Conservation (phyloP, 2,329 filamentous ascomycete species). For the Aaosphaeria arxii region DNA sequence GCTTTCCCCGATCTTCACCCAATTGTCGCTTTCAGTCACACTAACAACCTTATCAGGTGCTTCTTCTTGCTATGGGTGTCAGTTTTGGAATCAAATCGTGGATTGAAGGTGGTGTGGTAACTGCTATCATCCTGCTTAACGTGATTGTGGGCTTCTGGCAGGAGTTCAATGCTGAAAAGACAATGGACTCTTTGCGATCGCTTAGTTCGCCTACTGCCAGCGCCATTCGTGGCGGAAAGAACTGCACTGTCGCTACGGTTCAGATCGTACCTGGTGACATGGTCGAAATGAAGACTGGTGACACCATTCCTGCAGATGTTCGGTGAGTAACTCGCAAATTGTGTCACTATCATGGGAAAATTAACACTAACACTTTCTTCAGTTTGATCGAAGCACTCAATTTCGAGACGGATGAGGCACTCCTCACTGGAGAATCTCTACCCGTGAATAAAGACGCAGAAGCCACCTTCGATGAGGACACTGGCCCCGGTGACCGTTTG, state of each 20-base stretch:
- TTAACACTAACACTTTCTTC: background rate
- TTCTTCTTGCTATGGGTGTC: slow-evolving; percentile 49
- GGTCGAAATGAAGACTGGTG: slow-evolving; percentile 60
- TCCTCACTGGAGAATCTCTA: slow-evolving; percentile 68
- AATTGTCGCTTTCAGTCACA: background rate
- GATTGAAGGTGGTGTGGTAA: slow-evolving; percentile 49
- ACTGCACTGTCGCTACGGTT: slow-evolving; percentile 51
- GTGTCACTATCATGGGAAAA: background rate
- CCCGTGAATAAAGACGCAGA: slow-evolving; percentile 64
- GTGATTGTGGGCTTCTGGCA: slow-evolving; percentile 46
- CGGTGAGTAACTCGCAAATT: slow-evolving; percentile 31
- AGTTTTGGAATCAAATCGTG: slow-evolving; percentile 47
- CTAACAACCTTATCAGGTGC: slow-evolving; percentile 16
- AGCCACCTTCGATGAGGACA: slow-evolving; percentile 50
- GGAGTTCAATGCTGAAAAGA: slow-evolving; percentile 49
- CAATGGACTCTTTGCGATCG: slow-evolving; percentile 48
- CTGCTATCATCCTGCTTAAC: slow-evolving; percentile 45
- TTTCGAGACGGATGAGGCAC: slow-evolving; percentile 70
- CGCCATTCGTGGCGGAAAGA: slow-evolving; percentile 52
- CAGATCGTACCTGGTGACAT: slow-evolving; percentile 67
- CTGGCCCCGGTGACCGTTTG: slow-evolving; percentile 64
- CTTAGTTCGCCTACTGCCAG: slow-evolving; percentile 46
- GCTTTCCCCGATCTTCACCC: background rate
- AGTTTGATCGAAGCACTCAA: slow-evolving; percentile 64
- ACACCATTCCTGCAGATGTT: slow-evolving; percentile 68